Evolutionary conservation across 1,284 basidiomycete species (phyloP).

Genomic region (Moesziomyces aphidis): DNA sequence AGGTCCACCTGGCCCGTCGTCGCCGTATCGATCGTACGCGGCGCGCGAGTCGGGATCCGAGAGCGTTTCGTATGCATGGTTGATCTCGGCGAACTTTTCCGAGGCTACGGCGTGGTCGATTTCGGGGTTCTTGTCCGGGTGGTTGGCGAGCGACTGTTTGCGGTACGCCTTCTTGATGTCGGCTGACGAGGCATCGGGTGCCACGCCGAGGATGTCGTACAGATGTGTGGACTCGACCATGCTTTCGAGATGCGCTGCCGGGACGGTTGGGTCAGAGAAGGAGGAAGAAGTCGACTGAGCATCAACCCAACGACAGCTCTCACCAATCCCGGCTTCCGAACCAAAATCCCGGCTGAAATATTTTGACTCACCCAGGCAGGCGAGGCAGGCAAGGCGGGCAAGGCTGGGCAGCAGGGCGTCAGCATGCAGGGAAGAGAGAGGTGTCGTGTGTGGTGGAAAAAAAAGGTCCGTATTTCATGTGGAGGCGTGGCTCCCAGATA

Average conservation of each 20-base stretch:
- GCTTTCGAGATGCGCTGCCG: not conserved
- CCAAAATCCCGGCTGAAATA: not conserved
- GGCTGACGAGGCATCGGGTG: slow-evolving; percentile 78
- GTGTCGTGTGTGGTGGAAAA: not conserved
- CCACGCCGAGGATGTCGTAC: slow-evolving; percentile 74
- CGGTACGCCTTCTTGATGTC: slow-evolving; percentile 83
- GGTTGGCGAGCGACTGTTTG: slow-evolving; percentile 60
- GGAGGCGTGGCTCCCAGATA: not conserved
- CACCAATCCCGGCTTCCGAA: not conserved
- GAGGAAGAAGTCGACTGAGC: not conserved
- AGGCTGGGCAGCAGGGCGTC: no score
- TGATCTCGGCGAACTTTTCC: slow-evolving; percentile 64
- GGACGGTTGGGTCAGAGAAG: not conserved
- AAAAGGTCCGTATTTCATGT: not conserved
- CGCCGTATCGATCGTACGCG: slow-evolving; percentile 63
- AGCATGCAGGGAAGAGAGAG: not conserved
- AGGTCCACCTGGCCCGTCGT: slow-evolving; percentile 42
- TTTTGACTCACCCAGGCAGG: not conserved
- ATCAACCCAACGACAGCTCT: not conserved
- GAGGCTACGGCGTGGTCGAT: slow-evolving; percentile 55
- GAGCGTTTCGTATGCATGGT: slow-evolving; percentile 63
- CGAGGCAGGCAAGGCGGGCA: no score
- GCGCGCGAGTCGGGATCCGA: slow-evolving; percentile 57
- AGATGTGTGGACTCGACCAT: slow-evolving; percentile 55
- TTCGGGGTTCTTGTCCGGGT: slow-evolving; percentile 65